phyloP scores from a whole-genome alignment of 768 basidiomycete species.

The Chiua virens region DNA sequence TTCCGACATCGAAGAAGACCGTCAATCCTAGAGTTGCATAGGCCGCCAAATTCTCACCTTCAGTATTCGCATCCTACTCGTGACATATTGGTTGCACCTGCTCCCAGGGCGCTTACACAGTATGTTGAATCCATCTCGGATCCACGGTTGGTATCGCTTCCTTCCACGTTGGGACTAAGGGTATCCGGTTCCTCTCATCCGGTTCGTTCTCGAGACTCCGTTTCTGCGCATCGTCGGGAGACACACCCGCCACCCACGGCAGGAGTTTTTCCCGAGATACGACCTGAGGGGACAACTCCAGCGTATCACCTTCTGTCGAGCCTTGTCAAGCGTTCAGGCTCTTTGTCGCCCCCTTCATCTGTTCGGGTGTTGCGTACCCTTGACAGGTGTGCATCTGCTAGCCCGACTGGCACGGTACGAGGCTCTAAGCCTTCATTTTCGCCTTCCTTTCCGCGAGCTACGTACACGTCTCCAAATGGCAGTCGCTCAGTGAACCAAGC shows the following conservation, averaged over 20 bases:
- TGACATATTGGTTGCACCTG: conserved; percentile 57
- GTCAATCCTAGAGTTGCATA: conserved; percentile 41
- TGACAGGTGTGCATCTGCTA: conserved; percentile 34
- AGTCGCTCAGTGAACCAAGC: conserved; percentile 6
- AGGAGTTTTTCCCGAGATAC: conserved; percentile 35
- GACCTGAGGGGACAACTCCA: conserved; percentile 46
- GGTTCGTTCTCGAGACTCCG: conserved; percentile 8
- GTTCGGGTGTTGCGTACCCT: conserved; percentile 32
- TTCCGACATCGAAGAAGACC: conserved; percentile 43
- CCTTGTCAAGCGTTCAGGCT: conserved; percentile 43
- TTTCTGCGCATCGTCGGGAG: background rate
- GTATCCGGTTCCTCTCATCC: conserved; percentile 32
- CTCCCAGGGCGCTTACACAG: conserved; percentile 76
- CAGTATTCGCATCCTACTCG: conserved; percentile 53
- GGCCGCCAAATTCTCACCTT: conserved; percentile 37
- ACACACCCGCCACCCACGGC: background rate
- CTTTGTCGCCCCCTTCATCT: conserved; percentile 26
- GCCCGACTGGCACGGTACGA: conserved; percentile 30
- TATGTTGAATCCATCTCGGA: conserved; percentile 61
- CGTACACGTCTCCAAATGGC: conserved; percentile 13
- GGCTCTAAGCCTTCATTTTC: conserved; percentile 11
- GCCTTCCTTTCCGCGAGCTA: conserved; percentile 12
- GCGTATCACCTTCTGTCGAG: conserved; percentile 65
- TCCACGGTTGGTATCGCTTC: conserved; percentile 54
- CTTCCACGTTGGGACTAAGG: conserved; percentile 70